Evolutionary conservation across 1,284 basidiomycete genomes (phyloP).

Genomic region (Tilletia caries): DNA sequence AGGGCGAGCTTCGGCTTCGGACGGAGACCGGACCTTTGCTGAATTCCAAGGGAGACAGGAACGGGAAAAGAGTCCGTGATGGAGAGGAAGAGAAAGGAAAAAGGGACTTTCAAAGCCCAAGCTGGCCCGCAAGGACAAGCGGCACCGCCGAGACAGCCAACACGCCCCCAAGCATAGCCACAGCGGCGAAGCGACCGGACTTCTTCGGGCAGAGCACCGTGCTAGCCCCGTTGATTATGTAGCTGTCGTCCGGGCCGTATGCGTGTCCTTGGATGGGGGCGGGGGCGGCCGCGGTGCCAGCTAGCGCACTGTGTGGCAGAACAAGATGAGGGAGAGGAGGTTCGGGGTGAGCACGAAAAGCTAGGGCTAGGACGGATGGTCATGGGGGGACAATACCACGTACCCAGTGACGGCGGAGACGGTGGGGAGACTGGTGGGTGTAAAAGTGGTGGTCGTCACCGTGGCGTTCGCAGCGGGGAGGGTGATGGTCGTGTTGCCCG

Average conservation of each 20-base stretch:
- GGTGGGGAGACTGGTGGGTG: background rate
- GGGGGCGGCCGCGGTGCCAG: conserved; percentile 18
- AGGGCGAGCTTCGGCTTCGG: no score
- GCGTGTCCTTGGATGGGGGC: conserved; percentile 7
- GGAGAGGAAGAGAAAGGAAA: no score
- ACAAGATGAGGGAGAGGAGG: background rate
- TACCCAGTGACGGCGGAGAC: conserved; percentile 2
- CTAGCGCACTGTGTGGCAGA: conserved; percentile 7
- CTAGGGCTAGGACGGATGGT: background rate
- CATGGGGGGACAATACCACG: background rate
- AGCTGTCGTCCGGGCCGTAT: conserved; percentile 19
- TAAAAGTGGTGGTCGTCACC: background rate
- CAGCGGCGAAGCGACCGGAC: no score
- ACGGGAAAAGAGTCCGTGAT: no score
- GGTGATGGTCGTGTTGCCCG: background rate
- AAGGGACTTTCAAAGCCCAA: no score
- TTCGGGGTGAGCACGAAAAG: background rate
- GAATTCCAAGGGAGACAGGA: no score
- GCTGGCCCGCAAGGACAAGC: no score
- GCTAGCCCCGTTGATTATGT: conserved; percentile 3
- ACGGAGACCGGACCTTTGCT: no score
- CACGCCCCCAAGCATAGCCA: no score
- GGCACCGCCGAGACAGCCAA: no score
- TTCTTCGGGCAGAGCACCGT: no score
- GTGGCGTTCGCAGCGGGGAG: background rate